Percentiles rank a stretch among this genome's conserved stretches.
These are phyloP conservation scores for Prosopis cineraria DNA, from an alignment of 306 rosid species.

Conservation along the genomic window DNA sequence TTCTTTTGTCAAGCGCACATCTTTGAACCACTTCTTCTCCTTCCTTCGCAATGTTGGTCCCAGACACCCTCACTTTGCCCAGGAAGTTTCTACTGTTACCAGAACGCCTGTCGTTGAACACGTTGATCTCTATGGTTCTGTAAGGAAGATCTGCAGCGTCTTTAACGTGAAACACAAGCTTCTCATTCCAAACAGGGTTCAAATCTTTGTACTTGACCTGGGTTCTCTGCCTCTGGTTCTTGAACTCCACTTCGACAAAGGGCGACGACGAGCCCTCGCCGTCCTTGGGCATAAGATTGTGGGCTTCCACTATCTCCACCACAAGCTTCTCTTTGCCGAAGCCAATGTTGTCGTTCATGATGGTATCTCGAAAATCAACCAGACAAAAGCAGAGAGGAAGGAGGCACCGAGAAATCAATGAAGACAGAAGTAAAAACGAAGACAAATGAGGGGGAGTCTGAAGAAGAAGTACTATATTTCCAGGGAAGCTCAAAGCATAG, in stretches of 20 bases:
- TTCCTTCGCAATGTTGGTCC: constrained; percentile 51
- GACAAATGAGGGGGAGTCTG: background rate
- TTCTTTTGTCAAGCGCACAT: constrained; percentile 56
- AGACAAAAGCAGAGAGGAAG: background rate
- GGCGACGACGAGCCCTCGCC: constrained; percentile 69
- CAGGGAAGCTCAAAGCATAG: background rate
- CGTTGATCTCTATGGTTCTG: constrained; percentile 54
- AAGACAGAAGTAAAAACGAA: background rate
- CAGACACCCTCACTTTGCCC: constrained; percentile 61
- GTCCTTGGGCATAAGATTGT: constrained; percentile 71
- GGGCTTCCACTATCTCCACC: constrained; percentile 59
- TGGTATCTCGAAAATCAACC: background rate
- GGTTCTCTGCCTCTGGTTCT: constrained; percentile 56
- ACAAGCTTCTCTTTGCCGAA: constrained; percentile 53
- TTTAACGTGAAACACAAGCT: constrained; percentile 54
- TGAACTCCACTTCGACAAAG: constrained; percentile 62
- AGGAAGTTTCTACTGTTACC: constrained; percentile 57
- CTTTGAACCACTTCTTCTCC: constrained; percentile 51
- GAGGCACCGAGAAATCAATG: background rate
- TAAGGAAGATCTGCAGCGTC: constrained; percentile 56
- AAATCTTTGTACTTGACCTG: constrained; percentile 61
- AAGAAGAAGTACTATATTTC: background rate
- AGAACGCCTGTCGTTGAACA: constrained; percentile 61
- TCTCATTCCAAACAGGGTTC: constrained; percentile 67
- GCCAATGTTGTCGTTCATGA: constrained; percentile 33